Base-by-base conservation (phyloP, 1,284 basidiomycete genomes). In the Coniophora puteana region DNA sequence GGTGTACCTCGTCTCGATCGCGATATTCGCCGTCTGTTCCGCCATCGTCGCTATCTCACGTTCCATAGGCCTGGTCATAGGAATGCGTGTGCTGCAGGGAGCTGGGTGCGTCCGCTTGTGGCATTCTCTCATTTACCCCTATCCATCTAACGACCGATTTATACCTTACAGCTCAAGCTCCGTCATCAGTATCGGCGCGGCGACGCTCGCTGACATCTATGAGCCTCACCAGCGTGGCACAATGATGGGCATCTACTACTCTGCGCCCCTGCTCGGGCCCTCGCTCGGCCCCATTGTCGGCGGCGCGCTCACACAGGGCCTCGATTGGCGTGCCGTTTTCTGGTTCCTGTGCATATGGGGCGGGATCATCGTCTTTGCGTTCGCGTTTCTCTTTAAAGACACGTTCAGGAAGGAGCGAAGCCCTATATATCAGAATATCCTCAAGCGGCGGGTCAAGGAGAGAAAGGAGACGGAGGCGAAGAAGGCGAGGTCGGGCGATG, bases 351-450 rank as follows among this genome's bases (percentile, higher is more conserved):
- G 79, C 4, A 80, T 82, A 31, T 69, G 81, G 38, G 77, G 76
- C 5, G 77, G 74, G 5, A 40, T 72, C 17, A 78, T 74, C 45
- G 68, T 77, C 39, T 21, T 79, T 29, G 63, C 70, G 14, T 87
- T 91, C 62, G 43, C 79, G 21, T 53, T 83, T 37, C 76, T 80
- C 47, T 84, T 92, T 68, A 79, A 79, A 43, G 92, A 94, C 54
- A 91, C 87, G 0, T 94, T 89, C 66, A 74, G 92, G 13, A 72
- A 74, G 46, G 88, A 93, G 58, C 78, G 91, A 28, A 90, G 87
- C 46, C 59, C 84, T 16, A 74, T 78, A 4, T 93, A 91, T 53
- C 88, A 90, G 54, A 70, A 67, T 27, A 74, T 79, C 13, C 58
- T 83, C 29, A 68, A 58, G 47, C 55, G 20, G 47, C 55, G 46